These are phyloP conservation scores for Skeletonema costatum DNA, from an alignment of 108 stramenopile species.

Conservation along the genomic window DNA sequence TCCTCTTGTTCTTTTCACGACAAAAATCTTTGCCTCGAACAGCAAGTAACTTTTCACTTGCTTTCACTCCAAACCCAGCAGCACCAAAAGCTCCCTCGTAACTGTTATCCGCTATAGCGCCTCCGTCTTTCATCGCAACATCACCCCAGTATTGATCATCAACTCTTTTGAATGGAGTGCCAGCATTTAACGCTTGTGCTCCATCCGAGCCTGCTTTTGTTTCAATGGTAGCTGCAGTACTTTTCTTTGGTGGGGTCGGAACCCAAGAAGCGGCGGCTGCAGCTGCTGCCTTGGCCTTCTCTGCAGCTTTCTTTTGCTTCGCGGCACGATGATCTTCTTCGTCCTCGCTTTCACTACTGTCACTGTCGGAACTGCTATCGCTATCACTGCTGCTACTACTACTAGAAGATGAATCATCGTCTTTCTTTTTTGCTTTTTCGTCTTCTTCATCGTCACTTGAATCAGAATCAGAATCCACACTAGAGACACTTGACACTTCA, in stretches of 20 bases:
- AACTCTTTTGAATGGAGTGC: constrained; percentile 95
- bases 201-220: constrained; percentile 80
- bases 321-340: constrained; percentile 45
- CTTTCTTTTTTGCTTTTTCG: constrained; percentile 16
- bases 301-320: constrained; percentile 52
- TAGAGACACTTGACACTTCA: constrained; percentile 88
- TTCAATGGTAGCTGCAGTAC: constrained; percentile 36
- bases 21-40: constrained; percentile 98
- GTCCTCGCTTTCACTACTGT: constrained; percentile 46
- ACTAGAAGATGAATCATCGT: constrained; percentile 31
- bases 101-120: constrained; percentile 92
- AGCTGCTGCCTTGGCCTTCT: constrained; percentile 78
- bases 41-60: constrained; percentile 89
- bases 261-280: constrained; percentile 86
- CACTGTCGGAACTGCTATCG: constrained; percentile 20
- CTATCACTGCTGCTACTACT: constrained; percentile 12
- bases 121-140: constrained; percentile 87
- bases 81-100: constrained; percentile 94
- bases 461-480: constrained; percentile 65
- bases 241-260: constrained; percentile 61
- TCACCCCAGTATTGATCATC: constrained; percentile 92
- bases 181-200: constrained; percentile 82
- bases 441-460: constrained; percentile 48
- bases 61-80: constrained; percentile 94
- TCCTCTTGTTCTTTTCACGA: constrained; percentile 99